A percentile compares a stretch with the other conserved stretches of the same genome.
phyloP scores from a whole-genome alignment of 176 grass and related monocot species.

The Elymus sibiricus region DNA sequence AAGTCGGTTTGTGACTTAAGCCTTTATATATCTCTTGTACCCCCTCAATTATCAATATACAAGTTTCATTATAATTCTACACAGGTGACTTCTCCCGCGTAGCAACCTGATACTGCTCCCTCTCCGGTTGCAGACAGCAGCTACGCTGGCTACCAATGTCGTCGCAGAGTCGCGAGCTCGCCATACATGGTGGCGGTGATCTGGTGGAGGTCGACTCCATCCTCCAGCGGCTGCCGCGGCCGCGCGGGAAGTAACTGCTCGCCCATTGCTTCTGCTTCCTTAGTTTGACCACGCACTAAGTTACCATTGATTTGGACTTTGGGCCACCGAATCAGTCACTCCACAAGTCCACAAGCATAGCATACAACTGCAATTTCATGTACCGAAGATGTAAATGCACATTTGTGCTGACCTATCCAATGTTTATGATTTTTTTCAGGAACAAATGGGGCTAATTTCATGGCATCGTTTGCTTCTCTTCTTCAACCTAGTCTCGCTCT shows the following conservation, averaged over 20 bases:
- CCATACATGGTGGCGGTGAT: not conserved
- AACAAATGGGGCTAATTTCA: constrained; percentile 15
- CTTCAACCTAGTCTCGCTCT: constrained; percentile 21
- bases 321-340: not conserved
- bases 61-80: no score
- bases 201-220: not conserved
- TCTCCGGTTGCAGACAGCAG: not conserved
- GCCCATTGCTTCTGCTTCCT: not conserved
- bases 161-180: not conserved
- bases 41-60: no score
- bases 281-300: not conserved
- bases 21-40: no score
- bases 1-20: no score
- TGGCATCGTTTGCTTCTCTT: constrained; percentile 12
- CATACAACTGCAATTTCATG: no score
- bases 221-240: not conserved
- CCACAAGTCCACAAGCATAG: not conserved
- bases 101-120: not conserved
- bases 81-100: not conserved
- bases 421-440: not conserved
- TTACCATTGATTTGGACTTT: not conserved
- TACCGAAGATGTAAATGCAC: no score
- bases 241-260: not conserved
- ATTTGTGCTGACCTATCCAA: not conserved
- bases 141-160: not conserved